Evolutionary conservation across 257 asterid species (phyloP).

Genomic region (Salvia miltiorrhiza): DNA sequence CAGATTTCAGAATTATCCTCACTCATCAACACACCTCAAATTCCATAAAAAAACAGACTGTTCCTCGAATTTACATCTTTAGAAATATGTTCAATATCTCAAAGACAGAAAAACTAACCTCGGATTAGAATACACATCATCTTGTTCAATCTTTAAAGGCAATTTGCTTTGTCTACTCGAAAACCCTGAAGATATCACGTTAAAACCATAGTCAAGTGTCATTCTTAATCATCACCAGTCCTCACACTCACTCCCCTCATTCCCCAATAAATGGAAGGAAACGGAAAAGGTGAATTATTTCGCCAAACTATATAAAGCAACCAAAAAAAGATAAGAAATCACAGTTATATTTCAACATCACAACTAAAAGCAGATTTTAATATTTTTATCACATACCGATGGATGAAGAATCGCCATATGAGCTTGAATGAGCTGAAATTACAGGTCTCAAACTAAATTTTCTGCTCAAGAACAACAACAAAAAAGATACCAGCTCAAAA

Average conservation of each 20-base stretch:
- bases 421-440: slow-evolving; percentile 46
- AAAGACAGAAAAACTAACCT: slow-evolving; percentile 46
- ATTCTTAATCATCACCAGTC: slow-evolving; percentile 4
- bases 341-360: not conserved
- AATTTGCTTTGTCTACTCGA: slow-evolving; percentile 40
- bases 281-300: not conserved
- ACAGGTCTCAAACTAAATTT: slow-evolving; percentile 30
- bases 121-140: slow-evolving; percentile 31
- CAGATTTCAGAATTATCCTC: not conserved
- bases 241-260: not conserved
- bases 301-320: not conserved
- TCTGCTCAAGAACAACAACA: slow-evolving; percentile 29
- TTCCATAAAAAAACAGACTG: not conserved
- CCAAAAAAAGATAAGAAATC: not conserved
- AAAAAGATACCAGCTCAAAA: not conserved
- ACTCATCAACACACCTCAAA: slow-evolving; percentile 4
- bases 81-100: slow-evolving; percentile 1
- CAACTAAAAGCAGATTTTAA: not conserved
- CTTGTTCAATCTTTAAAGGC: slow-evolving; percentile 45
- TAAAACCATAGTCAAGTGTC: slow-evolving; percentile 2
- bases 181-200: slow-evolving; percentile 47
- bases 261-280: not conserved
- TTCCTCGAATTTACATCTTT: not conserved
- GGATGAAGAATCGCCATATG: slow-evolving; percentile 48
- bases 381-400: slow-evolving; percentile 31